phyloP scores from a whole-genome alignment of 148 eudicot species.

The Persicaria tinctoria region DNA sequence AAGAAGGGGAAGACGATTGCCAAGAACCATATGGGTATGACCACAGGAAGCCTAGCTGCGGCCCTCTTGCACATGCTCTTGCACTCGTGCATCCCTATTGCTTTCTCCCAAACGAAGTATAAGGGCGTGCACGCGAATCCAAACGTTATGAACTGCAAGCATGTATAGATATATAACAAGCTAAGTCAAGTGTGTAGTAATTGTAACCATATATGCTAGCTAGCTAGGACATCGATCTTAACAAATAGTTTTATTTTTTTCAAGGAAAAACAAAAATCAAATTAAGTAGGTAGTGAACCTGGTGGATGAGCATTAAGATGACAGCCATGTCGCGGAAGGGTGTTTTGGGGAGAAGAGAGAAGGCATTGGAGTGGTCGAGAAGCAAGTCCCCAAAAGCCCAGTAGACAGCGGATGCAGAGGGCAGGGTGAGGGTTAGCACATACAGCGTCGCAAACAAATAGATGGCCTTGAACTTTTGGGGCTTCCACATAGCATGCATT shows the following conservation, averaged over 20 bases:
- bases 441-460: constrained; percentile 61
- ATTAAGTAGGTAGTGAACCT: neutral
- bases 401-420: constrained; percentile 74
- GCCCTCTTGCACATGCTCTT: constrained; percentile 54
- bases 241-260: no score
- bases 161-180: no score
- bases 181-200: no score
- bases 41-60: constrained; percentile 62
- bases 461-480: constrained; percentile 61
- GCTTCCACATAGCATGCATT: constrained; percentile 89
- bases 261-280: no score
- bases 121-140: constrained; percentile 83
- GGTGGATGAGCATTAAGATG: constrained; percentile 67
- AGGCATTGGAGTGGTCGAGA: constrained; percentile 59
- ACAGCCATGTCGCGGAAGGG: constrained; percentile 53
- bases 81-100: constrained; percentile 52
- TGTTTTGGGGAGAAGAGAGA: constrained; percentile 63
- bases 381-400: constrained; percentile 77
- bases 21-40: constrained; percentile 34
- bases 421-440: constrained; percentile 65
- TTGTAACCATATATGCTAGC: no score
- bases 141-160: constrained; percentile 67
- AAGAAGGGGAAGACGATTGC: constrained; percentile 56
- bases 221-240: no score
- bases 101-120: constrained; percentile 82